These are phyloP conservation scores for Gossypium davidsonii DNA, from an alignment of 441 rosid genomes.

Conservation along the genomic window DNA sequence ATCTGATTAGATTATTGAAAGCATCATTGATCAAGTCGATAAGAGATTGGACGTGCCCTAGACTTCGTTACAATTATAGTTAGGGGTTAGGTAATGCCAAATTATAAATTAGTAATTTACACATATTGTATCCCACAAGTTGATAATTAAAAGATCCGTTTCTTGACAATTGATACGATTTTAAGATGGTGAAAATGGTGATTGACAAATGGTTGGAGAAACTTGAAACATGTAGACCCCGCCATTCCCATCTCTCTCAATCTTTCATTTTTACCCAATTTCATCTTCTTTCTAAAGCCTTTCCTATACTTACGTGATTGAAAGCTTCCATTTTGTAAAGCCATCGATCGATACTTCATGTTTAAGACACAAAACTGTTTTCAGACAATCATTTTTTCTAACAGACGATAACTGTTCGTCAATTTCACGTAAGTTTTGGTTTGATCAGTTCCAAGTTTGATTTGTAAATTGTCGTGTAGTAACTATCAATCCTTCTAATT, in stretches of 20 bases:
- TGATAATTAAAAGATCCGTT: neutral
- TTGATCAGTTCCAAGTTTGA: conserved; percentile 17
- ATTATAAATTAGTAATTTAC: neutral
- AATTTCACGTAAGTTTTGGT: neutral
- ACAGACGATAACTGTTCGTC: neutral
- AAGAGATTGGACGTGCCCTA: conserved; percentile 1
- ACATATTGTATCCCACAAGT: neutral
- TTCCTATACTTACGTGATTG: conserved; percentile 4
- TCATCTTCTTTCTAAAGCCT: neutral
- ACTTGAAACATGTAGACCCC: conserved; percentile 42
- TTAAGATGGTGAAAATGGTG: conserved; percentile 13
- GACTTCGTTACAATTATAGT: conserved; percentile 6
- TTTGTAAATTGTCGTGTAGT: conserved; percentile 30
- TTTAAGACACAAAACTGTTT: neutral
- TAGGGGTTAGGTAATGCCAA: conserved; percentile 8
- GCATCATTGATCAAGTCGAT: neutral
- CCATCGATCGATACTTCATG: neutral
- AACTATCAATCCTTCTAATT: neutral
- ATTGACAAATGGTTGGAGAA: conserved; percentile 38
- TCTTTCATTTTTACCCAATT: neutral
- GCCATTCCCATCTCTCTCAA: neutral
- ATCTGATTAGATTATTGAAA: conserved; percentile 1
- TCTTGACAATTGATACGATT: neutral
- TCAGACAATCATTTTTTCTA: neutral
- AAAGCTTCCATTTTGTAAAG: neutral